A percentile compares a stretch with the other conserved stretches of the same genome.
Conservation (phyloP, 257 asterid genomes). For the Plantago ovata region DNA sequence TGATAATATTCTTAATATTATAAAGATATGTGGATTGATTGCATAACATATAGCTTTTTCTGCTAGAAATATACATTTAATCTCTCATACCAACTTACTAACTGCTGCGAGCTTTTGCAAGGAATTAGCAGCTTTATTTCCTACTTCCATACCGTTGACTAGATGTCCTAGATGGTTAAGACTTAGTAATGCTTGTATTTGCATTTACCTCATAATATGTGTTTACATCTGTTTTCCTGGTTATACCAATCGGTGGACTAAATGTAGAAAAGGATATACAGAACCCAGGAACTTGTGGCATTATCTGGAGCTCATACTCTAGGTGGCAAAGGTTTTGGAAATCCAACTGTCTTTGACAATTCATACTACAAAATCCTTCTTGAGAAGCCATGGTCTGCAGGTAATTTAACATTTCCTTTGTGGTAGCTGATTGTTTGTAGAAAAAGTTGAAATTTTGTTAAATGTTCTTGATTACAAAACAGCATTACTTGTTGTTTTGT, state of each 20-base stretch:
- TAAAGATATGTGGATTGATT: too few species aligned
- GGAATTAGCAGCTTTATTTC: not conserved
- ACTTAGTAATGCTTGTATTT: too few species aligned
- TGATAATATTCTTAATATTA: too few species aligned
- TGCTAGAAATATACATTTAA: too few species aligned
- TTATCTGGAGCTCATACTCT: conserved; percentile 91
- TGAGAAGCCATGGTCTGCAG: conserved; percentile 87
- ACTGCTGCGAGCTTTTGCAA: too few species aligned
- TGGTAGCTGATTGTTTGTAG: too few species aligned
- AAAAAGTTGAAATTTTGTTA: not conserved
- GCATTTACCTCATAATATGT: not conserved
- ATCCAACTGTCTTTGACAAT: conserved; percentile 70
- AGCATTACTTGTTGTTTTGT: not conserved
- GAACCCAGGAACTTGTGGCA: conserved; percentile 85
- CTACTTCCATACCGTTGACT: not conserved
- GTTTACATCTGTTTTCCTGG: not conserved
- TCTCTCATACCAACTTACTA: too few species aligned
- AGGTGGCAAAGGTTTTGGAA: conserved; percentile 92
- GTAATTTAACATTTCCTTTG: conserved; percentile 19
- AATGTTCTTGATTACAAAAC: conserved; percentile 2
- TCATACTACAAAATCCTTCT: conserved; percentile 79
- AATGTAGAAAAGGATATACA: conserved; percentile 24
- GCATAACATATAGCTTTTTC: too few species aligned
- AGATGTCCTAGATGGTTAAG: not conserved
- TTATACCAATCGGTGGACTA: conserved; percentile 7